Evolutionary conservation across 768 basidiomycete genomes (phyloP).

Genomic region (Termitomyces titanicus): DNA sequence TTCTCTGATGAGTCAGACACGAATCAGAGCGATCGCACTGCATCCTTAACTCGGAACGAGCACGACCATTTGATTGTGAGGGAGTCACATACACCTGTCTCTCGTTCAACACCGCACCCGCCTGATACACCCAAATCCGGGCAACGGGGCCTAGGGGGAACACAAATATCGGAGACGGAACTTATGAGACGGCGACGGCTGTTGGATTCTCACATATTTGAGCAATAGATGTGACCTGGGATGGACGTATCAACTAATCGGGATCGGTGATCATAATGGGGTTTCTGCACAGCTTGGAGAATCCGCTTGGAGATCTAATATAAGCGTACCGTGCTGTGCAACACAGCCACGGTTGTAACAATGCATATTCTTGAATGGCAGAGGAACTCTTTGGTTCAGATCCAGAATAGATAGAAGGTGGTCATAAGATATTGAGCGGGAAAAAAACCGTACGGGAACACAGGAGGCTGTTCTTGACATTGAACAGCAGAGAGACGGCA

Average conservation of each 20-base stretch:
- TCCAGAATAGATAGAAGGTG: background rate
- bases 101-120: slow-evolving; percentile 11
- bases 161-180: slow-evolving; percentile 74
- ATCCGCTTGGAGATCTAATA: slow-evolving; percentile 24
- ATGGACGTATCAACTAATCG: slow-evolving; percentile 10
- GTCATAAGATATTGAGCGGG: slow-evolving; percentile 1
- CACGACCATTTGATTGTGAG: background rate
- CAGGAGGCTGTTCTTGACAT: slow-evolving; percentile 10
- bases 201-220: slow-evolving; percentile 69
- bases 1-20: slow-evolving; percentile 9
- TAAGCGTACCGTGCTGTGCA: slow-evolving; percentile 34
- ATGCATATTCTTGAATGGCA: slow-evolving; percentile 7
- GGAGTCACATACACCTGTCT: slow-evolving; percentile 5
- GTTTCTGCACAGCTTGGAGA: slow-evolving; percentile 29
- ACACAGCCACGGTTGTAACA: slow-evolving; percentile 32
- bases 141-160: slow-evolving; percentile 45
- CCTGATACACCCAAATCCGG: slow-evolving; percentile 24
- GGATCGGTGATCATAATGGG: slow-evolving; percentile 18
- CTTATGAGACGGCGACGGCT: slow-evolving; percentile 75
- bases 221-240: slow-evolving; percentile 24
- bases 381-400: background rate
- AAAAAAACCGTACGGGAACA: background rate
- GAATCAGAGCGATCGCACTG: slow-evolving; percentile 8
- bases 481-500: slow-evolving; percentile 1
- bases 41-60: slow-evolving; percentile 2